Evolutionary conservation across 768 basidiomycete genomes (phyloP).

Genomic region (Lactarius indigo): DNA sequence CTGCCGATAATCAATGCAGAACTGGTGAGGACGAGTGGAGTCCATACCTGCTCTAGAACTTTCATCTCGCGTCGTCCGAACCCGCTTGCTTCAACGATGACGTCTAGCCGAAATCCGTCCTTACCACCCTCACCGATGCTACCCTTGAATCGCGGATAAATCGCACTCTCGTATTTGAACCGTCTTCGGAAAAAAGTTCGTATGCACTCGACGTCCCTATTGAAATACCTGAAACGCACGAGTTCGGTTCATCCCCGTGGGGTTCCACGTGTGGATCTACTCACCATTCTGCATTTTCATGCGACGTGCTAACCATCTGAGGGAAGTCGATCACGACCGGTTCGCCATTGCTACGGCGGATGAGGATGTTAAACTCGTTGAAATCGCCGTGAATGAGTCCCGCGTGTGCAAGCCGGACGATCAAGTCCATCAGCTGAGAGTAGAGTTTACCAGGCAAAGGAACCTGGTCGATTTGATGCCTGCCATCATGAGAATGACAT

Average conservation of each 20-base stretch:
- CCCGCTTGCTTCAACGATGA: constrained; percentile 91
- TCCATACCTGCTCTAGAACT: constrained; percentile 73
- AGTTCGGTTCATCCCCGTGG: not conserved
- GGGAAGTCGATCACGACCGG: constrained; percentile 98
- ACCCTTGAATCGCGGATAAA: constrained; percentile 84
- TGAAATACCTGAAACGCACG: constrained; percentile 80
- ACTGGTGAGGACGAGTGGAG: constrained; percentile 1
- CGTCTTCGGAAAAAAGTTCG: constrained; percentile 86
- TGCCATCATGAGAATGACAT: constrained; percentile 32
- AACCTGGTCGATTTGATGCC: constrained; percentile 83
- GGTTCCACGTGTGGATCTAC: constrained; percentile 26
- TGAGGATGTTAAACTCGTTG: constrained; percentile 99
- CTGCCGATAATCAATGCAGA: constrained; percentile 22
- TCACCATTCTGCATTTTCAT: constrained; percentile 95
- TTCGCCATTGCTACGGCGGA: constrained; percentile 68
- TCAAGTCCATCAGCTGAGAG: constrained; percentile 89
- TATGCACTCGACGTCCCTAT: constrained; percentile 97
- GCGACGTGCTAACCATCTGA: constrained; percentile 98
- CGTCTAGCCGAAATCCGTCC: constrained; percentile 70
- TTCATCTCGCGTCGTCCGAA: constrained; percentile 83
- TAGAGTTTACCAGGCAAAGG: constrained; percentile 88
- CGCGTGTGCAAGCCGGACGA: constrained; percentile 88
- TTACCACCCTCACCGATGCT: constrained; percentile 48
- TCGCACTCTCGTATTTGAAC: constrained; percentile 86
- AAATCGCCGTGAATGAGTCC: constrained; percentile 99